Conservation (phyloP, 352 stramenopile genomes). For the Globisporangium barbulae region DNA sequence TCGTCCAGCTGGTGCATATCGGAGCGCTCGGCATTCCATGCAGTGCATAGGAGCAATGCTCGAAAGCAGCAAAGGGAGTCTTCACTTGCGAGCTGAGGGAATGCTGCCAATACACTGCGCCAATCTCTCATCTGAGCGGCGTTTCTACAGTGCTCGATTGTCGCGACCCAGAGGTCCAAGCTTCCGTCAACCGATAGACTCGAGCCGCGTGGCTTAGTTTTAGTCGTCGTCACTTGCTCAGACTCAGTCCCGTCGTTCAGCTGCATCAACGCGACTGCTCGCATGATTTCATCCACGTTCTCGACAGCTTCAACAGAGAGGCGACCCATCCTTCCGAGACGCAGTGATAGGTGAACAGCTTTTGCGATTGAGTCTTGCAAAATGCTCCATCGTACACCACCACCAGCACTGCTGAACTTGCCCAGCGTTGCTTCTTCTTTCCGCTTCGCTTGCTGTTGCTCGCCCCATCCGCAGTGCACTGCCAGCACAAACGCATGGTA, state of each 20-base stretch:
- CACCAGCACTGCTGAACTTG: slow-evolving; percentile 53
- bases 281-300: slow-evolving; percentile 74
- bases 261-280: slow-evolving; percentile 69
- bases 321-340: slow-evolving; percentile 56
- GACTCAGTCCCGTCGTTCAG: slow-evolving; percentile 64
- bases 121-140: slow-evolving; percentile 67
- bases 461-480: slow-evolving; percentile 62
- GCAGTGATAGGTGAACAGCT: slow-evolving; percentile 68
- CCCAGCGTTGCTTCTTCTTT: slow-evolving; percentile 73
- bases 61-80: slow-evolving; percentile 70
- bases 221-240: slow-evolving; percentile 28
- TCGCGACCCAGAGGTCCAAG: slow-evolving; percentile 52
- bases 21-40: slow-evolving; percentile 79
- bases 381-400: slow-evolving; percentile 63
- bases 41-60: slow-evolving; percentile 54
- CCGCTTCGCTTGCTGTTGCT: slow-evolving; percentile 61
- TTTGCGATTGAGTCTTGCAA: slow-evolving; percentile 73
- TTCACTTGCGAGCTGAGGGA: slow-evolving; percentile 56
- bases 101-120: slow-evolving; percentile 44
- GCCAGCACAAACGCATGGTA: slow-evolving; percentile 74
- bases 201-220: slow-evolving; percentile 19
- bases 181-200: slow-evolving; percentile 17
- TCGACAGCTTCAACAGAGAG: slow-evolving; percentile 74
- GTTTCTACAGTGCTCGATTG: slow-evolving; percentile 63
- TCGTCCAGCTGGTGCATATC: slow-evolving; percentile 84